phyloP scores from a whole-genome alignment of 805 yeast species.

The Millerozyma miso region DNA sequence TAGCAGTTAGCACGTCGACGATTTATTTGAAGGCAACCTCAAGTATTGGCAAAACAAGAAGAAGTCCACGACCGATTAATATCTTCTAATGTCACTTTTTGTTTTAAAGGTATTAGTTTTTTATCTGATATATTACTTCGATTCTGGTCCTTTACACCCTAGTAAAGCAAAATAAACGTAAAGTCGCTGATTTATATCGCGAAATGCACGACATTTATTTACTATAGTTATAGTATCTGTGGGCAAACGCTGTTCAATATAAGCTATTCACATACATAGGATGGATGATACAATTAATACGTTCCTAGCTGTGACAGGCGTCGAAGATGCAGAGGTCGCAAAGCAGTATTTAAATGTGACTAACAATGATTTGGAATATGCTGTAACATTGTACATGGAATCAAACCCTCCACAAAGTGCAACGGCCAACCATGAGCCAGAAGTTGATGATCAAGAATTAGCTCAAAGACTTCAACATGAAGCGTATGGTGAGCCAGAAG shows the following conservation, averaged over 20 bases:
- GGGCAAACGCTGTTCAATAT: neutral
- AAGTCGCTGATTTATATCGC: neutral
- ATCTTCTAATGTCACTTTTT: neutral
- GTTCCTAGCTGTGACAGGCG: conserved; percentile 82
- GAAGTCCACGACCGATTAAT: neutral
- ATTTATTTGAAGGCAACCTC: neutral
- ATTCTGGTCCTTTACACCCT: neutral
- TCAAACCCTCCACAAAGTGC: conserved; percentile 16
- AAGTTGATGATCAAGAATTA: conserved; percentile 41
- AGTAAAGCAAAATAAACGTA: neutral
- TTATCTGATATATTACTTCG: neutral
- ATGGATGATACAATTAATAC: conserved; percentile 57
- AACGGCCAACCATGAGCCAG: conserved; percentile 1
- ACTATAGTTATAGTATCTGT: neutral
- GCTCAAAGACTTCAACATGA: conserved; percentile 65
- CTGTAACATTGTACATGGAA: conserved; percentile 81
- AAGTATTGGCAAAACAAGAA: neutral
- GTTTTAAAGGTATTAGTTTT: neutral
- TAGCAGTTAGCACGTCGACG: neutral
- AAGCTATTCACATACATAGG: neutral
- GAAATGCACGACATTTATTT: neutral
- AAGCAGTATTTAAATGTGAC: conserved; percentile 74
- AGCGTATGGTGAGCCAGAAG: conserved; percentile 40
- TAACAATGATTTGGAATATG: conserved; percentile 73
- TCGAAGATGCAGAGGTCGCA: conserved; percentile 64